Conservation (phyloP, 495 filamentous ascomycete genomes). For the Geopyxis carbonaria region DNA sequence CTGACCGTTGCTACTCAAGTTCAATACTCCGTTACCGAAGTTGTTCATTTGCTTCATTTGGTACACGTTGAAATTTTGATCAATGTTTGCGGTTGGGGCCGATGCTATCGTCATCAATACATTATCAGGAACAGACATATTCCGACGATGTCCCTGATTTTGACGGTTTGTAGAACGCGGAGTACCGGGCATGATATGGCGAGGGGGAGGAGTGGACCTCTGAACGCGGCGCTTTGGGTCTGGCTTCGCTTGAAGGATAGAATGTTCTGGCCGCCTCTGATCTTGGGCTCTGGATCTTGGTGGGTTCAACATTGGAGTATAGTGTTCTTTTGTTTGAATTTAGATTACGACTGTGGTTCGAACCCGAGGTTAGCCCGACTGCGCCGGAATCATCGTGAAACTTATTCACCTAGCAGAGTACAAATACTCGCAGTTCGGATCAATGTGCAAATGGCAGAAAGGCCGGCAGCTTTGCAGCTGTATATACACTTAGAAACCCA, state of each 20-base stretch:
- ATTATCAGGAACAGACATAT: slow-evolving; percentile 18
- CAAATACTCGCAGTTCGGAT: too few relatives aligned
- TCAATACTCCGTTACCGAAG: slow-evolving; percentile 14
- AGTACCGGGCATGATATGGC: slow-evolving; percentile 12
- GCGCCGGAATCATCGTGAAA: too few relatives aligned
- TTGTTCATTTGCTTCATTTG: slow-evolving; percentile 9
- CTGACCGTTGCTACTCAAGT: neutral
- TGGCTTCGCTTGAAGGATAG: slow-evolving; percentile 22
- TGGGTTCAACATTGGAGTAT: too few relatives aligned
- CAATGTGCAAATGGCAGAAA: too few relatives aligned
- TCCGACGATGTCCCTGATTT: slow-evolving; percentile 18
- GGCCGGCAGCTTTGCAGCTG: too few relatives aligned
- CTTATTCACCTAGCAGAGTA: too few relatives aligned
- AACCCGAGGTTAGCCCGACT: too few relatives aligned
- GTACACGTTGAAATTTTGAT: slow-evolving; percentile 13
- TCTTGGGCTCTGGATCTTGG: too few relatives aligned
- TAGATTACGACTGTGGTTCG: too few relatives aligned
- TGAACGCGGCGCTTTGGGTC: slow-evolving; percentile 16
- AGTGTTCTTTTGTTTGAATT: too few relatives aligned
- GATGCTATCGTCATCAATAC: slow-evolving; percentile 20
- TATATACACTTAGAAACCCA: too few relatives aligned
- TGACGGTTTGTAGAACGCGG: slow-evolving; percentile 10
- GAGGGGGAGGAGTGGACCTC: slow-evolving; percentile 11
- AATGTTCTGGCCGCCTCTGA: too few relatives aligned
- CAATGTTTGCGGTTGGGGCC: slow-evolving; percentile 16